A percentile compares a stretch with the other conserved stretches of the same genome.
These are phyloP conservation scores for Durio zibethinus DNA, from an alignment of 345 rosid genomes.

Conservation along the genomic window DNA sequence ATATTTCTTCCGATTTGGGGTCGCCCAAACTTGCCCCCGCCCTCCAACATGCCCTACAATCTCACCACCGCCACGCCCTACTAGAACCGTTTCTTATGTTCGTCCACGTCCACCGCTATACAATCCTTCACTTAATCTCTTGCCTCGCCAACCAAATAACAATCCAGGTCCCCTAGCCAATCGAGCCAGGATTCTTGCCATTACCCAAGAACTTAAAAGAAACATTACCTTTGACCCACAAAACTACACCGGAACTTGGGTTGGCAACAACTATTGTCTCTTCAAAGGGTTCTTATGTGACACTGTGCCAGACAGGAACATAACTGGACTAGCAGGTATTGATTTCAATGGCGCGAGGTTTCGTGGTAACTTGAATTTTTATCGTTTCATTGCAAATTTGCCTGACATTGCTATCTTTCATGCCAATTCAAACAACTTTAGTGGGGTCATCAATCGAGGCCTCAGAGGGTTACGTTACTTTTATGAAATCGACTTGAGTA, in stretches of 20 bases:
- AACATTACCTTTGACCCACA: constrained; percentile 29
- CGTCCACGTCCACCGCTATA: constrained; percentile 9
- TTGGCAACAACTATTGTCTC: constrained; percentile 26
- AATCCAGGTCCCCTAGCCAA: constrained; percentile 13
- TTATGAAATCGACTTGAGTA: constrained; percentile 30
- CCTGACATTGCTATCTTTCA: constrained; percentile 40
- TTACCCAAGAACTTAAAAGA: constrained; percentile 21
- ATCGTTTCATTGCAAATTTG: constrained; percentile 25
- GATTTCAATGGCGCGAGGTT: constrained; percentile 39
- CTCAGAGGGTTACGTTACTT: constrained; percentile 11
- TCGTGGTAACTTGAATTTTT: constrained; percentile 20
- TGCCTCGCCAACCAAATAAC: constrained; percentile 7
- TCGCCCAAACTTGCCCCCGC: constrained; percentile 1
- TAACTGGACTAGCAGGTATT: constrained; percentile 19
- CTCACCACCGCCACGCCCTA: constrained; percentile 8
- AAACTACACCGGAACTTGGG: constrained; percentile 22
- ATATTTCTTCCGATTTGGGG: neutral
- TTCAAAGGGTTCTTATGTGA: constrained; percentile 38
- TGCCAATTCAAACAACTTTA: constrained; percentile 39
- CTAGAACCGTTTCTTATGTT: neutral
- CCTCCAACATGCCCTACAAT: constrained; percentile 2
- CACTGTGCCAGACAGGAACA: constrained; percentile 21
- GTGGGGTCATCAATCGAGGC: constrained; percentile 3
- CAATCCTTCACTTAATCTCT: neutral
- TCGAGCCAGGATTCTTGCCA: constrained; percentile 7